Percentiles rank a stretch among this genome's conserved stretches.
These are phyloP conservation scores for Pseudocercospora fijiensis DNA, from an alignment of 2,329 filamentous ascomycete species.

Conservation along the genomic window DNA sequence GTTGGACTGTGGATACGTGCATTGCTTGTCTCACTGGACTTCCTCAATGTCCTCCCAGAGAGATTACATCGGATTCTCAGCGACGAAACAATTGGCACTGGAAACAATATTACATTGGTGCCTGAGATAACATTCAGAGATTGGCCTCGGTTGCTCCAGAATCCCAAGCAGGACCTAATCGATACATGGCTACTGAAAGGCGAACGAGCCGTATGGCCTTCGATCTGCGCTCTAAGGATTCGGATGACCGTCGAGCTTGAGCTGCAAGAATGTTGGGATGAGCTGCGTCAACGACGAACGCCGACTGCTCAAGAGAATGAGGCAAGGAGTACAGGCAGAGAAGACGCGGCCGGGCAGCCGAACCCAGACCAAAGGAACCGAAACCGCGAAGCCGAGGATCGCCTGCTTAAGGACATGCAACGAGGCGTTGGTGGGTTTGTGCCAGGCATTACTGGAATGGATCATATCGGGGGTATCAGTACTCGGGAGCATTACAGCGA, in stretches of 20 bases:
- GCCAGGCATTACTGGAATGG: slow-evolving; percentile 5
- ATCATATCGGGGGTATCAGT: background rate
- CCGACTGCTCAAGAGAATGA: background rate
- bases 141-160: slow-evolving; percentile 77
- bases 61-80: slow-evolving; percentile 31
- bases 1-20: slow-evolving; percentile 12
- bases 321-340: background rate
- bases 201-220: slow-evolving; percentile 88
- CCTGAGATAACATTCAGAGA: slow-evolving; percentile 73
- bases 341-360: background rate
- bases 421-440: slow-evolving; percentile 4
- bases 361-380: background rate
- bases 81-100: slow-evolving; percentile 67
- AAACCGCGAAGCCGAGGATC: background rate
- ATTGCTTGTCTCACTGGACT: slow-evolving; percentile 50
- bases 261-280: slow-evolving; percentile 78
- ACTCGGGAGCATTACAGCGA: background rate
- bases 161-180: slow-evolving; percentile 71
- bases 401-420: slow-evolving; percentile 2
- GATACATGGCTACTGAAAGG: slow-evolving; percentile 84
- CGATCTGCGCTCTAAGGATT: slow-evolving; percentile 76
- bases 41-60: slow-evolving; percentile 66
- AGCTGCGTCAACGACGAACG: slow-evolving; percentile 37
- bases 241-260: slow-evolving; percentile 83
- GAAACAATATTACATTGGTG: slow-evolving; percentile 75